Conservation (phyloP, 768 basidiomycete species). For the Suillus variegatus region DNA sequence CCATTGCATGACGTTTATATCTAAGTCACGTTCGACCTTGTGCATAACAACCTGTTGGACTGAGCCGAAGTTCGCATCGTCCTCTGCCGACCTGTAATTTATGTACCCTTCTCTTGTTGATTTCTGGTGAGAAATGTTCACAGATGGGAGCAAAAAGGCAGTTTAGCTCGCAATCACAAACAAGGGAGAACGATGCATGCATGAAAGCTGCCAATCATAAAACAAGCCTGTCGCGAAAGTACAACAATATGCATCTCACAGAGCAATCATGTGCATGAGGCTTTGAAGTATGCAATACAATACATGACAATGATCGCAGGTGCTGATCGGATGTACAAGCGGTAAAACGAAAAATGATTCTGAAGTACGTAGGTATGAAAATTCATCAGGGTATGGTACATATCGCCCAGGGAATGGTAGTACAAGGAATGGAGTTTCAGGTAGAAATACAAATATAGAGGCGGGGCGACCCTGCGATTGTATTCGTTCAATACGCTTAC, state of each 20-base stretch:
- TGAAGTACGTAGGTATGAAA: not conserved
- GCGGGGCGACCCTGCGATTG: no score
- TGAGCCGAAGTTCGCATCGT: not conserved
- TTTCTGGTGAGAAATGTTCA: not conserved
- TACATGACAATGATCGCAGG: not conserved
- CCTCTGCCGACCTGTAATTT: not conserved
- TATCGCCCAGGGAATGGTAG: not conserved
- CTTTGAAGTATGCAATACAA: not conserved
- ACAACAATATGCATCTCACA: not conserved
- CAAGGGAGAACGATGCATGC: no score
- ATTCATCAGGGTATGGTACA: not conserved
- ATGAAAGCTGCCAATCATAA: not conserved
- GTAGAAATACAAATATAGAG: not conserved
- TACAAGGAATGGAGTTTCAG: not conserved
- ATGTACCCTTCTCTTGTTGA: not conserved
- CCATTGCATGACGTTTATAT: no score
- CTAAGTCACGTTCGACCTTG: no score
- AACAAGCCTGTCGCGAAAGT: not conserved
- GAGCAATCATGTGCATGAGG: not conserved
- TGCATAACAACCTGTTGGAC: not conserved
- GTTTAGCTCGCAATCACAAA: not conserved
- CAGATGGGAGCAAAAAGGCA: not conserved
- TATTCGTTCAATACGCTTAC: slow-evolving; percentile 11
- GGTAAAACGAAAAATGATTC: not conserved
- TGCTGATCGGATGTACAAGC: not conserved